A percentile compares a stretch with the other conserved stretches of the same genome.
These are phyloP conservation scores for Botrytis deweyae DNA, from an alignment of 2,329 filamentous ascomycete species.

Conservation along the genomic window DNA sequence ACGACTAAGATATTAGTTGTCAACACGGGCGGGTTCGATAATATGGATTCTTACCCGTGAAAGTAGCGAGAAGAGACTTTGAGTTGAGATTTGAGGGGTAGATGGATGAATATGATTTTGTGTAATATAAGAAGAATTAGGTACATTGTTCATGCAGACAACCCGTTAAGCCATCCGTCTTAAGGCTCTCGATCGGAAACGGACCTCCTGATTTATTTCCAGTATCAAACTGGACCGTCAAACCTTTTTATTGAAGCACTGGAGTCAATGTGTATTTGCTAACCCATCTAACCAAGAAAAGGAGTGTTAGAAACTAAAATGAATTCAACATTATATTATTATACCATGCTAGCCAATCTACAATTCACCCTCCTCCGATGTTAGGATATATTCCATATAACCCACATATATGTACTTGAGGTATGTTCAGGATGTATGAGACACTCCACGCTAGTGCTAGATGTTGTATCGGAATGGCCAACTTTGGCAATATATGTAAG, in stretches of 20 bases:
- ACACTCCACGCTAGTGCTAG: background rate
- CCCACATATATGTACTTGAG: background rate
- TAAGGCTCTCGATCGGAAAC: background rate
- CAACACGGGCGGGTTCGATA: constrained; percentile 25
- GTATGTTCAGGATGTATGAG: background rate
- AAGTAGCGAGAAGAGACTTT: background rate
- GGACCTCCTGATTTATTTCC: background rate
- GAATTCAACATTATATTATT: background rate
- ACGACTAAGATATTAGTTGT: constrained; percentile 32
- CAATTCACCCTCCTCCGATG: background rate
- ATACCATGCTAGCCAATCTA: constrained; percentile 3
- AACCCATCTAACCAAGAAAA: background rate
- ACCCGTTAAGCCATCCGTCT: background rate
- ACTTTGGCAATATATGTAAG: constrained; percentile 2
- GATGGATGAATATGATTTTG: background rate
- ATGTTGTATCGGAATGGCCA: background rate
- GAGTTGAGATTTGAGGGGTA: background rate
- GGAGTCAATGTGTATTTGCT: background rate
- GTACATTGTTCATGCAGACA: background rate
- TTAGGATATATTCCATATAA: background rate
- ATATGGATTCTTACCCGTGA: constrained; percentile 32
- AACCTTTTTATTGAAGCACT: background rate
- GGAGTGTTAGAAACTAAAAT: background rate
- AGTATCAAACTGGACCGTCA: background rate
- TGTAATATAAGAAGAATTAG: background rate